phyloP scores from a whole-genome alignment of 345 rosid species.

The Hevea brasiliensis region DNA sequence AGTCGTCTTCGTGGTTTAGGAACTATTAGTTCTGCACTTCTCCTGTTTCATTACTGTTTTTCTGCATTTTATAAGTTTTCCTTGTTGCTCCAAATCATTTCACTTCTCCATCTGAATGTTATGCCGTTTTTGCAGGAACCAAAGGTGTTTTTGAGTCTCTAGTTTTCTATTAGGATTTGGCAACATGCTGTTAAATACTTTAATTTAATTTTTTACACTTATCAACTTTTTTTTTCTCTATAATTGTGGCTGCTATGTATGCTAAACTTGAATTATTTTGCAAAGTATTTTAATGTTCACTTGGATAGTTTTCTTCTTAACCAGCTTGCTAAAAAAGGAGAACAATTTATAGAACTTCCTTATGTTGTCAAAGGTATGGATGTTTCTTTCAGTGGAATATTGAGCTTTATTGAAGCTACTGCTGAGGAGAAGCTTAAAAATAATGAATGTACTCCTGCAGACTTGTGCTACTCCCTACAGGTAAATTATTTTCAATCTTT shows the following conservation, averaged over 20 bases:
- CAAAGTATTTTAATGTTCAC: constrained; percentile 1
- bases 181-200: neutral
- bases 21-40: neutral
- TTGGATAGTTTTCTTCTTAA: constrained; percentile 15
- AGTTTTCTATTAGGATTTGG: neutral
- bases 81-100: neutral
- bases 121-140: neutral
- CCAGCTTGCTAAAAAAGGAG: constrained; percentile 97
- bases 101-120: neutral
- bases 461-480: constrained; percentile 93
- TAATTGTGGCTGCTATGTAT: constrained; percentile 1
- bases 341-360: constrained; percentile 81
- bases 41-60: neutral
- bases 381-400: constrained; percentile 92
- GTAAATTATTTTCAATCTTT: constrained; percentile 30
- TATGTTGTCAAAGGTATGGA: constrained; percentile 98
- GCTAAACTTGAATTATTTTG: neutral
- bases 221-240: neutral
- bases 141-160: neutral
- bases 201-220: too few species aligned
- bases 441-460: constrained; percentile 86
- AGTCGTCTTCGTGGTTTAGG: neutral
- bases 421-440: constrained; percentile 80
- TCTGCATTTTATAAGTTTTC: neutral
- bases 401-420: constrained; percentile 84